Base-by-base conservation (phyloP, 345 rosid genomes). In the Melaleuca quinquenervia region DNA sequence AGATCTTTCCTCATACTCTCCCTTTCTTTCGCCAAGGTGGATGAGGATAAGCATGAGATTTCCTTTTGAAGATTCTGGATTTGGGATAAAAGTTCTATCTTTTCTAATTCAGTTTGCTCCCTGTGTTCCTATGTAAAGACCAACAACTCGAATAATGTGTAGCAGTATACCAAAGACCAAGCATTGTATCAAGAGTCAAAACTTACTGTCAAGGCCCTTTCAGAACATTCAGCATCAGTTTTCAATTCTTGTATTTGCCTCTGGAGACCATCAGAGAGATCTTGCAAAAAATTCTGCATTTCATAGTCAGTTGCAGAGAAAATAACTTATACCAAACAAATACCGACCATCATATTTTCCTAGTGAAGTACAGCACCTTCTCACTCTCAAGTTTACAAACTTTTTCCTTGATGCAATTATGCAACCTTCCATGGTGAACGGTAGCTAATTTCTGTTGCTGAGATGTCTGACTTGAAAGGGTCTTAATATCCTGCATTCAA, bases 1-100 rank as follows among this genome's bases (percentile, higher is more conserved):
- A 95, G 90, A 88, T 96, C 97, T 88, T 95, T 97, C 90, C 94
- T 94, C 91, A 95, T 86, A 86, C 86, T 92, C 58, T 95, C 98
- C 87, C 93, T 95, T 88, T 95, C 99, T 90, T 89, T 95, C 16
- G 93, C 94, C 95, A 94, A 84, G 70, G 92, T 90, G 88, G 94
- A 84, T 36, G 95, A 92, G 78, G 97, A 93, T 84, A 94, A 87
- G 84, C 88, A 85, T 51, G 92, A 91, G 85, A 94, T 86, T 84
- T 97, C 98, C 91, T 89, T 95, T 89, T 96, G 94, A 84, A 95
- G 96, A 89, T 82, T 84, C 88, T 93, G 94, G 88, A 95, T 92
- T 62, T 92, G 92, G 76, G 94, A 88, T 84, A 92, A 88, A 74
- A 91, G 88, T 70, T 92, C 93, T 27, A 90, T 86, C 88, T 90